Evolutionary conservation across 495 filamentous ascomycete genomes (phyloP), one percentile per base, ranked within the genome.

Genomic region (Tuber umbilicatum): DNA sequence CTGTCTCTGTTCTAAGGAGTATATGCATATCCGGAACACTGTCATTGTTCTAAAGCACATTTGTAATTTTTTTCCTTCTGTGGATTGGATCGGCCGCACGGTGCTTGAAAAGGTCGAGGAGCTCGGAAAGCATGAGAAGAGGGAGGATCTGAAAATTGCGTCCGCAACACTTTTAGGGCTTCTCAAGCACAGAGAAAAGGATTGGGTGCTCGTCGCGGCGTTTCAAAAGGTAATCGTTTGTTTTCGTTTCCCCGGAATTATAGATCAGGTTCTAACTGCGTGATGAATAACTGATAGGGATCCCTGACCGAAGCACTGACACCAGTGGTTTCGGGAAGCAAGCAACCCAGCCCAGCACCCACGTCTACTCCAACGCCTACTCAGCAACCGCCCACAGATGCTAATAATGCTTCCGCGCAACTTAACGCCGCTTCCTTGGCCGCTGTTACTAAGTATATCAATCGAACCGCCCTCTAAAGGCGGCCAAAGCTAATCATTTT

Each of bases 11-110:
- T 89, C 89, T 19, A 89, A 87, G 75, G 94, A 99, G 82, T 99
- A 95, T 87, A 98, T 97, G 93, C 94, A 97, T 82, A 97, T 98
- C 81, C 89, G 93, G 19, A 99, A 99, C 81, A 92, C 94, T 43
- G 96, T 97, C 78, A 94, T 90, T 73, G 85, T 98, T n/a, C 86
- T 97, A 72, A 97, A 95, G 81, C 87, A 89, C 10, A 86, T 96
- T 55, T 87, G 90, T 43, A 88, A 91, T 41, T 86, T 89, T 79
- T 98, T 96, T 87, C 96, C 96, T 38, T 89, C 89, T 21, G 89
- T 98, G 68, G 94, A 95, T 79, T 94, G 92, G 86, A 93, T 94
- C 85, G 95, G 92, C 35, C 87, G 88, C 39, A 87, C 89, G 60
- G 90, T 96, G 80, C 83, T 91, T 27, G 86, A 86, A 68, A 87